Evolutionary conservation across 495 filamentous ascomycete species (phyloP), one percentile per base, ranked within the genome.

Genomic region (Astrocystis sublimbata): DNA sequence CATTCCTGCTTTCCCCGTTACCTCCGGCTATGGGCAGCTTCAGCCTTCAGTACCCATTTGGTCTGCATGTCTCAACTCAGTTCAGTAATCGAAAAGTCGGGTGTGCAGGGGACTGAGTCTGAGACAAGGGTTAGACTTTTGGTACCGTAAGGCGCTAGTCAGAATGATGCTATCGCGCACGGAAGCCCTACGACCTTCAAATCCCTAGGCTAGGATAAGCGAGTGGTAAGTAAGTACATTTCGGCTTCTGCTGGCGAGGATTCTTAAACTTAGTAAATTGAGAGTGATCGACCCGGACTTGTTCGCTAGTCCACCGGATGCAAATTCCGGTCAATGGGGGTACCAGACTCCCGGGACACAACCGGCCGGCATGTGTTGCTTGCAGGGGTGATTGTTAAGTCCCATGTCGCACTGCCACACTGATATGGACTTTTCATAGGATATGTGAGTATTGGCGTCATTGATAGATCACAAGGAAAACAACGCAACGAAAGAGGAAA

Each of bases 31-130:
- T 49, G 21, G 19, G 2, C 28, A 42, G 36, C 36, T 56, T 38
- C 19, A 28, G 17, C 28, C 1, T 15, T 33, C 13, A 24, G 13
- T 36, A 43, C 24, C 53, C n/a, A 15, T 19, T 6, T 19, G 12
- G 2, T 8, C 26, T 38, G 6, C 3, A 33, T 35, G 24, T 45
- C 36, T 57, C 19, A 45, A 21, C 2, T 13, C 3, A 12, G 56
- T 59, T 59, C 12, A 59, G 56, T 59, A 59, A 59, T 59, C 56
- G 36, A 36, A n/a, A n/a, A n/a, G 38, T 47, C 30, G 30, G 5
- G 19, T 17, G 56, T 59, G 56, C 42, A 59, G 42, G 56, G 56
- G 42, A 49, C 43, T 31, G 21, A 26, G 19, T 45, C 26, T 50
- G 28, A 59, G 56, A 59, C 56, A 47, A n/a, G 21, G 10, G 12